Base-by-base conservation (phyloP, 208 protist species). In the Trypanosoma lewisi region DNA sequence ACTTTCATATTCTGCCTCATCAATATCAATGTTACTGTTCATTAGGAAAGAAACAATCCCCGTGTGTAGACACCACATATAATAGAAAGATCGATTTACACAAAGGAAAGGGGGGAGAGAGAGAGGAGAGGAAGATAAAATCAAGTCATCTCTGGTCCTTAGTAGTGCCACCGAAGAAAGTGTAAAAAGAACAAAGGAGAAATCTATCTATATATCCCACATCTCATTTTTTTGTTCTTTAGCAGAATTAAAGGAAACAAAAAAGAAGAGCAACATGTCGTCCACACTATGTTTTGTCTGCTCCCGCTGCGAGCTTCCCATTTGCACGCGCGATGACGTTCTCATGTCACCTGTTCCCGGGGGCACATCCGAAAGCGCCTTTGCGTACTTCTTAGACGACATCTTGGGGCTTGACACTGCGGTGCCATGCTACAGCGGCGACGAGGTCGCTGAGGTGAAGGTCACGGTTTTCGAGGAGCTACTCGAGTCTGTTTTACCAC, bases 381-480 rank as follows among this genome's bases (percentile, higher is more conserved):
- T 94, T 56, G 69, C 65, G 16, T 94, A 94, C 63, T 58, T 87
- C 28, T 63, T 94, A 16, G 85, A 94, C 21, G 77, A 77, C 39
- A 49, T 94, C 7, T 77, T 94, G n/a, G 77, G 87, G 60, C 49
- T 91, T 8, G 76, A 91, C 11, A 41, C 19, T 11, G 30, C 76
- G 12, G 87, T 91, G 33, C 87, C 84, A n/a, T 94, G 88, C 75
- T 94, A 94, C 70, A 90, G 81, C 44, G 76, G 76, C 9, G 65
- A 78, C 44, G 84, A 94, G 56, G 61, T 76, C 2, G 69, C 79
- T 7, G 75, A 87, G 45, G 84, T 75, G 0, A 61, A 56, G 14
- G 65, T 85, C 9, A 47, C 68, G 8, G 79, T 94, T 12, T 88
- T 84, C 23, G 78, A 85, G 45, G 53, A 72, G 44, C 55, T 94